Evolutionary conservation across 1,284 basidiomycete genomes (phyloP), one percentile per base, ranked within the genome.

Genomic region (Pholiota adiposa): DNA sequence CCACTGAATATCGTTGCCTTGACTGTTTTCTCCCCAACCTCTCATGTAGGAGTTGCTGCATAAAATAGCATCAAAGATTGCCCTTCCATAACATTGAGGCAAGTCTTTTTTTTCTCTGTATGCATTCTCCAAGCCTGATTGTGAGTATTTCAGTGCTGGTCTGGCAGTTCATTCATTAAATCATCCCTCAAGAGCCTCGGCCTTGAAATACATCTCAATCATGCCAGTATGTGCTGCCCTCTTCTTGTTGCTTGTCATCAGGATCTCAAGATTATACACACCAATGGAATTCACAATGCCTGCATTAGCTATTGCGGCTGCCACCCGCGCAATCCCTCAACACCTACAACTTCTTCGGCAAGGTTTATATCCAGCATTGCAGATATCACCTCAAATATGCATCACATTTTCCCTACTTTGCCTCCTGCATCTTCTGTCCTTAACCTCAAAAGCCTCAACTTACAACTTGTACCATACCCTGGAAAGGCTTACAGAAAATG

Each of bases 211-310:
- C 61, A 56, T 21, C 34, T 63, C 7, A 63, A 59, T 23, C 56
- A 56, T 29, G n/a, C 7, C n/a, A 56, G 51, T 11, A 36, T 51
- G 36, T 18, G 14, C 2, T 60, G 54, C 44, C 9, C 36, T 2
- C 31, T 33, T 33, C 61, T 54, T 1, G n/a, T 49, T 6, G n/a
- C 54, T 0, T 56, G 43, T 29, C 57, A 57, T n/a, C n/a, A 36
- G 6, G 41, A 34, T 23, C 18, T 59, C 41, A 11, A 31, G 2
- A 44, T 63, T 14, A 27, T 63, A 1, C 61, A 63, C 21, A 29
- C 36, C 0, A 63, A 59, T 25, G 61, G 61, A 2, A 25, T 63
- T 12, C 61, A 63, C 43, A 40, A 56, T 0, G 58, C 60, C 1
- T 53, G 49, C 7, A 23, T 63, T 27, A 23, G 50, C 6, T 38